A percentile compares a stretch with the other conserved stretches of the same genome.
Evolutionary conservation across 495 filamentous ascomycete genomes (phyloP).

Genomic region (Aspergillus homomorphus): DNA sequence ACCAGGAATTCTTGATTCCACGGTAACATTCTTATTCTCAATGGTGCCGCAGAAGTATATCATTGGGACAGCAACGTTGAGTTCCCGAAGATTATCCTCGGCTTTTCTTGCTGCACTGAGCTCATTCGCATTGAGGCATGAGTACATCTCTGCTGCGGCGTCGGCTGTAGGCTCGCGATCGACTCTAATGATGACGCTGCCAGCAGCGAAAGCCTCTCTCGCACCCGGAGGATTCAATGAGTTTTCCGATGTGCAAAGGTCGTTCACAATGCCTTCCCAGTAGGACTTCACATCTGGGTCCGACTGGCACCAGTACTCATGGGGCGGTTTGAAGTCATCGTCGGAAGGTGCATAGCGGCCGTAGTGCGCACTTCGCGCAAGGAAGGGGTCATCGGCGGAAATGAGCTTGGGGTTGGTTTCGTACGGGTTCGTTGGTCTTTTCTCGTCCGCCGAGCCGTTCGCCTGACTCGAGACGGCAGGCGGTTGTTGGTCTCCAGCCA

Average conservation of each 20-base stretch:
- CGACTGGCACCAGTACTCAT: slow-evolving; percentile 34
- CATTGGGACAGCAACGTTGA: slow-evolving; percentile 37
- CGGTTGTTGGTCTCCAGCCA: slow-evolving; percentile 26
- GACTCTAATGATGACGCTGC: slow-evolving; percentile 40
- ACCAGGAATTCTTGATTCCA: slow-evolving; percentile 43
- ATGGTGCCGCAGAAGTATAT: slow-evolving; percentile 41
- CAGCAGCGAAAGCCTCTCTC: slow-evolving; percentile 39
- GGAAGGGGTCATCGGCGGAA: slow-evolving; percentile 37
- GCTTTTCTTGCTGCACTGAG: slow-evolving; percentile 38
- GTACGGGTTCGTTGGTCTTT: slow-evolving; percentile 29
- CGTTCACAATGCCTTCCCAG: slow-evolving; percentile 36
- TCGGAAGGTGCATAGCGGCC: slow-evolving; percentile 41
- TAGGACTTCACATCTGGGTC: slow-evolving; percentile 31
- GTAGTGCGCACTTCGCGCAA: slow-evolving; percentile 36
- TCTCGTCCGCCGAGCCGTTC: slow-evolving; percentile 24
- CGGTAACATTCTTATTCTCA: slow-evolving; percentile 40
- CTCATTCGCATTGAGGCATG: slow-evolving; percentile 60
- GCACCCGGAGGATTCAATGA: slow-evolving; percentile 33
- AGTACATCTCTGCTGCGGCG: slow-evolving; percentile 29
- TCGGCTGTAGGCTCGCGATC: slow-evolving; percentile 29
- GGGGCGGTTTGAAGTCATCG: slow-evolving; percentile 38
- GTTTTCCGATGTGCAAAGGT: slow-evolving; percentile 32
- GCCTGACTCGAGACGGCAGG: slow-evolving; percentile 22
- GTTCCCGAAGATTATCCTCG: slow-evolving; percentile 31
- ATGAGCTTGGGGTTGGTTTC: slow-evolving; percentile 35